Conservation (phyloP, 768 basidiomycete genomes). For the Trametopsis cervina region DNA sequence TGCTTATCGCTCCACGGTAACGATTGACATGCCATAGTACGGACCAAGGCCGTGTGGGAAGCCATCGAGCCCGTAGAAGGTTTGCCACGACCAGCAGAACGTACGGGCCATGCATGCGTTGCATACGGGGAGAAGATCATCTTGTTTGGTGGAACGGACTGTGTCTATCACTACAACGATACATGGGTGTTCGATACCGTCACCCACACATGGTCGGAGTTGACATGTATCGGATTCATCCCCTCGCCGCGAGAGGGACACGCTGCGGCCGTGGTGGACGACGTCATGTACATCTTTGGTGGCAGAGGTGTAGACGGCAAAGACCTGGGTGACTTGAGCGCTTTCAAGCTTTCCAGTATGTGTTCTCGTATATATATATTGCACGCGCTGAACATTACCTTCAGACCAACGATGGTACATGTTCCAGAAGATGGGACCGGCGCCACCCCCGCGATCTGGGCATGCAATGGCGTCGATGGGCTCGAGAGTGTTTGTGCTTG, state of each 20-base stretch:
- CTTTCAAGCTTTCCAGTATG: conserved; percentile 96
- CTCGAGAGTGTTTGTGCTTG: conserved; percentile 84
- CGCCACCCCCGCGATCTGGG: conserved; percentile 86
- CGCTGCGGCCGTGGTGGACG: conserved; percentile 92
- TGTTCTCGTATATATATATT: conserved; percentile 14
- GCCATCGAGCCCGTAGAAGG: conserved; percentile 52
- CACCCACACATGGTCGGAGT: conserved; percentile 80
- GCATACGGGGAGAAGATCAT: conserved; percentile 78
- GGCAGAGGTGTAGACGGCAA: conserved; percentile 96
- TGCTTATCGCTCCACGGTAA: not conserved
- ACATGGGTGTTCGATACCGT: conserved; percentile 91
- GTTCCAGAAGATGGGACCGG: conserved; percentile 99
- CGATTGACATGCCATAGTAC: conserved; percentile 42
- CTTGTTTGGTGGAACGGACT: conserved; percentile 97
- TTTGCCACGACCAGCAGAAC: conserved; percentile 61
- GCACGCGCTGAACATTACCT: not conserved
- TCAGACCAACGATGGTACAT: conserved; percentile 98
- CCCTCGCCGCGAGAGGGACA: conserved; percentile 95
- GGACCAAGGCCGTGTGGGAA: conserved; percentile 83
- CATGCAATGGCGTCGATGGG: conserved; percentile 98
- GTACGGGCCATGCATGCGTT: conserved; percentile 90
- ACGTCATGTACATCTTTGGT: conserved; percentile 96
- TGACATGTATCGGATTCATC: conserved; percentile 94
- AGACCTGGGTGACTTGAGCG: conserved; percentile 89
- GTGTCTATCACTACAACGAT: conserved; percentile 98